Conservation (phyloP, 148 eudicot species). For the Chenopodium suecicum region DNA sequence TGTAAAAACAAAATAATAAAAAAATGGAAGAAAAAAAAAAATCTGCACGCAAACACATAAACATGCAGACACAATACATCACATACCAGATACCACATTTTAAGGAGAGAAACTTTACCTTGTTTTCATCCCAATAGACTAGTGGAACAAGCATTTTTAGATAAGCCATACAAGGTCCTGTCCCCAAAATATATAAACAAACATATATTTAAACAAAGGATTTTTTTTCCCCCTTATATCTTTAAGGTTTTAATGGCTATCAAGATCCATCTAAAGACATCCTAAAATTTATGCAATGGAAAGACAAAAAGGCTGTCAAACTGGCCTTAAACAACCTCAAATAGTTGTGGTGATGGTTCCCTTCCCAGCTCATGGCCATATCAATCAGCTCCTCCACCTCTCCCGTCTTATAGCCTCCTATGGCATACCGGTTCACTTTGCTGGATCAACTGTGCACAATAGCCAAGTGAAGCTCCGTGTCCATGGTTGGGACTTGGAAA, state of each 20-base stretch:
- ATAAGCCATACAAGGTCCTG: background rate
- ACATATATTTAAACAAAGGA: background rate
- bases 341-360: slow-evolving; percentile 57
- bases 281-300: slow-evolving; percentile 11
- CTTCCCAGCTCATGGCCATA: slow-evolving; percentile 65
- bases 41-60: too few relatives aligned
- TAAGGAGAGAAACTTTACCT: background rate
- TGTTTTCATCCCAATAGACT: background rate
- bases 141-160: background rate
- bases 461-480: slow-evolving; percentile 53
- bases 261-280: background rate
- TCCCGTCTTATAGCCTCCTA: slow-evolving; percentile 46
- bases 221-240: background rate
- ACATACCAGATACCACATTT: background rate
- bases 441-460: slow-evolving; percentile 35
- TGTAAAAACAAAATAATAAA: too few relatives aligned
- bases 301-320: slow-evolving; percentile 8
- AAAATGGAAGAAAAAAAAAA: too few relatives aligned
- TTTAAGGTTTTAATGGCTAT: background rate
- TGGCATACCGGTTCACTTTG: slow-evolving; percentile 53
- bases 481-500: slow-evolving; percentile 27
- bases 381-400: slow-evolving; percentile 74
- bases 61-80: too few relatives aligned
- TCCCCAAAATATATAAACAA: too few relatives aligned
- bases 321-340: slow-evolving; percentile 33